These are phyloP conservation scores for Cadophora malorum DNA, from an alignment of 2,329 filamentous ascomycete genomes.

Conservation along the genomic window DNA sequence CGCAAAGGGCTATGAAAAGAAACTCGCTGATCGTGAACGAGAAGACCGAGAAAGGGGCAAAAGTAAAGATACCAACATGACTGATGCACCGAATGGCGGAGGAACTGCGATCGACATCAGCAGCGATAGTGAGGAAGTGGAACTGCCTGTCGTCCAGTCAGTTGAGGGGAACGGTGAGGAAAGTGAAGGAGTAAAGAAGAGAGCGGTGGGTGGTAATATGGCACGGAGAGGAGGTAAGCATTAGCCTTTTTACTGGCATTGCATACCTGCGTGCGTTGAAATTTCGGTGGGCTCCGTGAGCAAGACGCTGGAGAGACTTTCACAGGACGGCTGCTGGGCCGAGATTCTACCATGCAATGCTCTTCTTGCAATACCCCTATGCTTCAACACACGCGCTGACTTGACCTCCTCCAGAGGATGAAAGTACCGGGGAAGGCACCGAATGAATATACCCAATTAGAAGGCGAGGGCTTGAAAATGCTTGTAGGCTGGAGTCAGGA, in stretches of 20 bases:
- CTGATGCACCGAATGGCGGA: background rate
- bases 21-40: background rate
- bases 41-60: background rate
- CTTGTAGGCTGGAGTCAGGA: background rate
- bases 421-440: background rate
- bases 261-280: background rate
- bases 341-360: no score
- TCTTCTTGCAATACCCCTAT: background rate
- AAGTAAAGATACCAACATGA: background rate
- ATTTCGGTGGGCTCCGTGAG: background rate
- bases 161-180: conserved; percentile 7
- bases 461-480: no score
- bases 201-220: background rate
- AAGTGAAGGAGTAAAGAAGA: background rate
- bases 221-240: conserved; percentile 13
- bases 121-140: conserved; percentile 12
- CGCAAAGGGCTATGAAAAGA: conserved; percentile 19
- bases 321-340: background rate
- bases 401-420: background rate
- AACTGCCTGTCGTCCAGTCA: background rate
- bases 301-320: background rate
- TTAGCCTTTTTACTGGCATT: background rate
- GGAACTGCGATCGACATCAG: conserved; percentile 6
- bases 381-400: background rate
- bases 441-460: background rate